Percentiles rank a stretch among this genome's conserved stretches.
Conservation (phyloP, 768 basidiomycete species). For the Coprinopsis marcescibilis region DNA sequence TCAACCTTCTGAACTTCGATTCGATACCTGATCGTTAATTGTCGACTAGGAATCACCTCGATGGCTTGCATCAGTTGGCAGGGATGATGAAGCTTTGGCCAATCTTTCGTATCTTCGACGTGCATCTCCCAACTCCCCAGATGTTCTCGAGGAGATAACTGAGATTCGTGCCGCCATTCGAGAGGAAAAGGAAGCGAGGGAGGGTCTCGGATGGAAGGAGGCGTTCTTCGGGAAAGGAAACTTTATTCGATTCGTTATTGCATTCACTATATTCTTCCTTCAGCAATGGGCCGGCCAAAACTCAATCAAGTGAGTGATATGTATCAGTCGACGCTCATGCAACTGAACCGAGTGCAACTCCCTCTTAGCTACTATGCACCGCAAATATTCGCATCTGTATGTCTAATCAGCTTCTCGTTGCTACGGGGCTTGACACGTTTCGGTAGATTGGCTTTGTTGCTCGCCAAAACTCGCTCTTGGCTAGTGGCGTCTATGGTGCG, state of each 20-base stretch:
- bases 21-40: not conserved
- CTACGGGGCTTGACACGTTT: conserved; percentile 4
- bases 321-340: not conserved
- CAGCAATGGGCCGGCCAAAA: conserved; percentile 88
- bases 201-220: conserved; percentile 60
- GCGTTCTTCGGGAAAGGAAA: conserved; percentile 82
- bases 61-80: conserved; percentile 65
- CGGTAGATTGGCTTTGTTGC: conserved; percentile 61
- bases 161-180: conserved; percentile 79
- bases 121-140: conserved; percentile 33
- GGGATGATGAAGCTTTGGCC: conserved; percentile 42
- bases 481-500: conserved; percentile 60
- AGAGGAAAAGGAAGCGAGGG: conserved; percentile 63
- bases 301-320: conserved; percentile 48
- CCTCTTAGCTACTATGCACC: conserved; percentile 58
- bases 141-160: conserved; percentile 54
- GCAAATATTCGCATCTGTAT: conserved; percentile 62
- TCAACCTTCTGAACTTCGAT: no score
- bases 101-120: conserved; percentile 65
- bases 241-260: conserved; percentile 78
- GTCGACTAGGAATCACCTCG: conserved; percentile 61
- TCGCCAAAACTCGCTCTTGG: conserved; percentile 55
- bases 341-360: not conserved
- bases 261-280: conserved; percentile 70
- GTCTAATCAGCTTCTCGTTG: conserved; percentile 14